Evolutionary conservation across 208 protist species (phyloP).

Genomic region (Trypanosoma rangeli): DNA sequence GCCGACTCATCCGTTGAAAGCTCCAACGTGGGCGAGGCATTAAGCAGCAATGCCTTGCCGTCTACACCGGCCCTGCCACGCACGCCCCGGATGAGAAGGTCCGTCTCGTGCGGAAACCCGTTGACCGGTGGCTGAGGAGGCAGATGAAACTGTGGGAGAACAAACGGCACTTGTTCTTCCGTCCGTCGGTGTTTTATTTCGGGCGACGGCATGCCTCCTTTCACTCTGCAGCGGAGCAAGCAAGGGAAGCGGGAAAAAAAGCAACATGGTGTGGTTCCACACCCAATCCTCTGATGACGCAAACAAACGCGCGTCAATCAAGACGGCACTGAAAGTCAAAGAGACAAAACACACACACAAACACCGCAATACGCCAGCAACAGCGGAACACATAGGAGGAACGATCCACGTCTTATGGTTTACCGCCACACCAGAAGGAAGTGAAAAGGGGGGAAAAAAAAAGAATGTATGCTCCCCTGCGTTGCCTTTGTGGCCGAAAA

Average conservation of each 20-base stretch:
- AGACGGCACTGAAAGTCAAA: neutral
- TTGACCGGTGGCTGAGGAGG: constrained; percentile 18
- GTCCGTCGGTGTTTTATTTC: constrained; percentile 5
- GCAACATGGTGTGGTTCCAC: neutral
- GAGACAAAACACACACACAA: neutral
- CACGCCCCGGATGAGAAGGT: constrained; percentile 13
- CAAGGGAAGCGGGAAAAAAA: neutral
- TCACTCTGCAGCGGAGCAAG: neutral
- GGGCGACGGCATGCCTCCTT: constrained; percentile 2
- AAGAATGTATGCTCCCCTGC: too few relatives aligned
- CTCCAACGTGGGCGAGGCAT: constrained; percentile 29
- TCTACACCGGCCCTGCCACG: neutral
- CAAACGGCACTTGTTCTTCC: constrained; percentile 11
- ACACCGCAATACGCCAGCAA: too few relatives aligned
- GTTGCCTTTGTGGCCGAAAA: too few relatives aligned
- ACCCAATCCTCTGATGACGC: too few relatives aligned
- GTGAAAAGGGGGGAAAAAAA: too few relatives aligned
- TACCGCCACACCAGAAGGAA: neutral
- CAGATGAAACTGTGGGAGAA: constrained; percentile 19
- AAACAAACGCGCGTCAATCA: neutral
- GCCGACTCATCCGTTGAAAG: constrained; percentile 10
- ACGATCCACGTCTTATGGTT: neutral
- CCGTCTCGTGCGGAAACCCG: constrained; percentile 23
- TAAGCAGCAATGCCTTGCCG: constrained; percentile 21
- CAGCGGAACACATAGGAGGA: neutral